These are phyloP conservation scores for Malassezia caprae DNA, from an alignment of 1,284 basidiomycete genomes.

Conservation along the genomic window DNA sequence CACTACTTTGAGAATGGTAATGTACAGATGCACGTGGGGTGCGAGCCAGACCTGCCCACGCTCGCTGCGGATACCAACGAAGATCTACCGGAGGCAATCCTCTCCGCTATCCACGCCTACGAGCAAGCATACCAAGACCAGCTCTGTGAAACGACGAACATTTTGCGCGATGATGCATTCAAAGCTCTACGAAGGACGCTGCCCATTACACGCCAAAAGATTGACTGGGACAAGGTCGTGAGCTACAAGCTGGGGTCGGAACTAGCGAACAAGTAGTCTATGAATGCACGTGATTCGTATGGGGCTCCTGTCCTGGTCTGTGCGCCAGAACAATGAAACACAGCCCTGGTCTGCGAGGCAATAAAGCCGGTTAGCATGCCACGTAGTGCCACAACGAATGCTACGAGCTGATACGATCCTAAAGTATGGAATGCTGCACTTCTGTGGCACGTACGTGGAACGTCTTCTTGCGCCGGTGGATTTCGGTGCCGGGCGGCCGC, in stretches of 20 bases:
- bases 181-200: constrained; percentile 36
- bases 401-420: background rate
- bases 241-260: constrained; percentile 35
- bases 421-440: background rate
- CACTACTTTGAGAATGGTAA: constrained; percentile 49
- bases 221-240: constrained; percentile 47
- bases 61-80: background rate
- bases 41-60: constrained; percentile 15
- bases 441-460: background rate
- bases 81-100: background rate
- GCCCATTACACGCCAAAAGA: constrained; percentile 43
- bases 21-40: constrained; percentile 33
- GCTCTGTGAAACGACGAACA: constrained; percentile 24
- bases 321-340: background rate
- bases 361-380: background rate
- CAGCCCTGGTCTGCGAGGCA: background rate
- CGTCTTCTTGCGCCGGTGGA: background rate
- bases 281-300: background rate
- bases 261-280: constrained; percentile 16
- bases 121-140: constrained; percentile 35
- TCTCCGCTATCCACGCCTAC: constrained; percentile 21
- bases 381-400: background rate
- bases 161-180: constrained; percentile 38
- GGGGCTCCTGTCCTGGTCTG: background rate
- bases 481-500: background rate